A percentile compares a stretch with the other conserved stretches of the same genome.
Evolutionary conservation across 2,329 filamentous ascomycete species (phyloP).

Genomic region (Lomentospora prolificans): DNA sequence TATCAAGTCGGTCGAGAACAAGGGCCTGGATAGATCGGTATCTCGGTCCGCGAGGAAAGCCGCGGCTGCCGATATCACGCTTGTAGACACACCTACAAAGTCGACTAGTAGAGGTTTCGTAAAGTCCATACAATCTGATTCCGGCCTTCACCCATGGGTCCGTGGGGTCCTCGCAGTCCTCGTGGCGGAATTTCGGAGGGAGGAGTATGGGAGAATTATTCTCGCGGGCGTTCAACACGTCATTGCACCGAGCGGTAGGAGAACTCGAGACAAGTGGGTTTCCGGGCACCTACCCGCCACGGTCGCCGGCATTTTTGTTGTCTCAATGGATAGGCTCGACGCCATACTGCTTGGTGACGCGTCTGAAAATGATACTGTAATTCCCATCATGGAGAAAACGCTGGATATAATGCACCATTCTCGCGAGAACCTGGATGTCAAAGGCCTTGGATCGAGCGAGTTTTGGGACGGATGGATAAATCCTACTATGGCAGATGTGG

Average conservation of each 20-base stretch:
- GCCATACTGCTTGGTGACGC: constrained; percentile 25
- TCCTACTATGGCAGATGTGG: constrained; percentile 43
- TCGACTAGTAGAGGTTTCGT: constrained; percentile 23
- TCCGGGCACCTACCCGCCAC: constrained; percentile 40
- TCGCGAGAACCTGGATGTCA: constrained; percentile 28
- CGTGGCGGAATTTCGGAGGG: constrained; percentile 47
- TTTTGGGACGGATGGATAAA: constrained; percentile 45
- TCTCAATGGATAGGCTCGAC: constrained; percentile 30
- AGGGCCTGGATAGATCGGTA: constrained; percentile 15
- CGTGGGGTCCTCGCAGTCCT: constrained; percentile 57
- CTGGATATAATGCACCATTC: constrained; percentile 30
- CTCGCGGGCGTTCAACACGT: constrained; percentile 61
- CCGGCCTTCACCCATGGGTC: constrained; percentile 54
- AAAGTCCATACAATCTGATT: constrained; percentile 15
- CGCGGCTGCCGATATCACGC: constrained; percentile 18
- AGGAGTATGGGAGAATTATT: constrained; percentile 59
- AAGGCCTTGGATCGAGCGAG: constrained; percentile 32
- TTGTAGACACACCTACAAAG: constrained; percentile 29
- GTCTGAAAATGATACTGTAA: constrained; percentile 17
- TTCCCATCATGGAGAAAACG: constrained; percentile 26
- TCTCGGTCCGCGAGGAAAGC: constrained; percentile 31
- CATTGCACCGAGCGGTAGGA: constrained; percentile 30
- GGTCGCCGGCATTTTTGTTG: constrained; percentile 48
- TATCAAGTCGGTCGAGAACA: neutral
- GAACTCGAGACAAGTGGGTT: constrained; percentile 38